Evolutionary conservation across 768 basidiomycete genomes (phyloP).

Genomic region (Myochromella boudieri): DNA sequence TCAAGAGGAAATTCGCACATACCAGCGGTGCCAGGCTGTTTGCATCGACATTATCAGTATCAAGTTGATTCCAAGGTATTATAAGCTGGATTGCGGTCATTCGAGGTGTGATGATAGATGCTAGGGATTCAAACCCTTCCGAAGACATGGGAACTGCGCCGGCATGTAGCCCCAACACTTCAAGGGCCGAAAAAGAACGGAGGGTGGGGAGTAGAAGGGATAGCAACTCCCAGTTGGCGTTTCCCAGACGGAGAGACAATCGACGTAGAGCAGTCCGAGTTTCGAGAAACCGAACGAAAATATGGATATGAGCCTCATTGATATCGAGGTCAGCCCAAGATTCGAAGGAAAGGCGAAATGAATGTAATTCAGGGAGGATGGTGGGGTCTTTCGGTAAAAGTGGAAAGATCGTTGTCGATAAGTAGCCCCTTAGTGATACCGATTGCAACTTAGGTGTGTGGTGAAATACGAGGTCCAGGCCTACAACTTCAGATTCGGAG

Average conservation of each 20-base stretch:
- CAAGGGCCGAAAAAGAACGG: constrained; percentile 25
- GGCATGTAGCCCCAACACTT: constrained; percentile 39
- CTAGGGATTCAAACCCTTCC: constrained; percentile 23
- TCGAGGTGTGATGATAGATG: constrained; percentile 24
- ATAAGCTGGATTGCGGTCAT: constrained; percentile 36
- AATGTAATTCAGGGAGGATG: constrained; percentile 31
- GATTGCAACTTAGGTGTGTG: constrained; percentile 33
- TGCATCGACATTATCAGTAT: constrained; percentile 15
- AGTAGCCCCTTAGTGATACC: constrained; percentile 35
- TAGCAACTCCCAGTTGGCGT: constrained; percentile 19
- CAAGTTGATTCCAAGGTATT: constrained; percentile 30
- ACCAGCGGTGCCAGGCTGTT: constrained; percentile 27
- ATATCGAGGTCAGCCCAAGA: constrained; percentile 10
- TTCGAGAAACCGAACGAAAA: constrained; percentile 31
- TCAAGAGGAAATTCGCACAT: constrained; percentile 8
- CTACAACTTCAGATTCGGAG: constrained; percentile 25
- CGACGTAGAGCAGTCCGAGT: constrained; percentile 27
- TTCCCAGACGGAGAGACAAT: constrained; percentile 34
- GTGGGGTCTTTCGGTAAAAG: constrained; percentile 28
- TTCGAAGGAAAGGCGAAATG: constrained; percentile 36
- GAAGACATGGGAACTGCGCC: constrained; percentile 26
- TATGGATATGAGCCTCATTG: constrained; percentile 16
- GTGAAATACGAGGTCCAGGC: constrained; percentile 34
- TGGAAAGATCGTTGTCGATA: constrained; percentile 26
- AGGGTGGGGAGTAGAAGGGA: constrained; percentile 25